These are phyloP conservation scores for Lycium ferocissimum DNA, from an alignment of 257 asterid genomes.

Conservation along the genomic window DNA sequence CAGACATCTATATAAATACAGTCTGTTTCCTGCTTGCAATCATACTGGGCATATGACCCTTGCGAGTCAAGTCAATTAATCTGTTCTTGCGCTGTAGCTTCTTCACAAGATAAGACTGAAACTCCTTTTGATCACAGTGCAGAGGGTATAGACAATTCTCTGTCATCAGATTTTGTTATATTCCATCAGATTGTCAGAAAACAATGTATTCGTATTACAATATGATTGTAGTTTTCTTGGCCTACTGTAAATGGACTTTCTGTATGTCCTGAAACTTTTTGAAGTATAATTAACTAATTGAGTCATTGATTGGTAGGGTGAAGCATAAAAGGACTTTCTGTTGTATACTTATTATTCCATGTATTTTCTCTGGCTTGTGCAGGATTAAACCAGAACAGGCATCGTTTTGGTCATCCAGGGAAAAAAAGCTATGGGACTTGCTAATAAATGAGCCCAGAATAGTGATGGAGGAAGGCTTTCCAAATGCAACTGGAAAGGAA, in stretches of 20 bases:
- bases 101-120: conserved; percentile 2
- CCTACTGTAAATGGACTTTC: not conserved
- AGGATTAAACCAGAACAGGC: not conserved
- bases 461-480: conserved; percentile 91
- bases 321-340: not conserved
- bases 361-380: no score
- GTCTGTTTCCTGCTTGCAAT: not conserved
- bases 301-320: not conserved
- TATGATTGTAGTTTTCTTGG: conserved; percentile 11
- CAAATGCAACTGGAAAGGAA: conserved; percentile 89
- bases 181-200: not conserved
- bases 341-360: not conserved
- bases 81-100: not conserved
- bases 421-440: conserved; percentile 86
- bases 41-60: not conserved
- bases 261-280: not conserved
- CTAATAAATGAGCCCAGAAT: conserved; percentile 68
- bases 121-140: not conserved
- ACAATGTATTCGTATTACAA: not conserved
- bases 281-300: not conserved
- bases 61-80: not conserved
- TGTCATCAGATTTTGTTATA: conserved; percentile 9
- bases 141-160: not conserved
- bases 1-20: not conserved
- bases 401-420: conserved; percentile 43